phyloP scores from a whole-genome alignment of 2,329 filamentous ascomycete species.

The Diaporthe helianthi region DNA sequence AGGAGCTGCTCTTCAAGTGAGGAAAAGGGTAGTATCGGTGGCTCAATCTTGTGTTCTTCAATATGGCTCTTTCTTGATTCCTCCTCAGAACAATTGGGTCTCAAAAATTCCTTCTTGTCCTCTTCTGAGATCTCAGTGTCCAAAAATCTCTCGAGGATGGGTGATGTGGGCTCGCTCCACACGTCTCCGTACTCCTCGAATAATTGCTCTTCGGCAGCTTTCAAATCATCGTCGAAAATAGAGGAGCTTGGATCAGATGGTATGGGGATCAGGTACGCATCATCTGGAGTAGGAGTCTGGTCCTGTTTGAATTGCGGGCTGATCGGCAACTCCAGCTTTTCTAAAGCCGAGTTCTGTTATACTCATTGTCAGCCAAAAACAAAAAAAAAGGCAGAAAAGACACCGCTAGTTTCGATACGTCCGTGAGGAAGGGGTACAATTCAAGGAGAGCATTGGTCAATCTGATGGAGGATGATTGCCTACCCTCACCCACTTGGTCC shows the following conservation, averaged over 20 bases:
- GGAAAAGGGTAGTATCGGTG: slow-evolving; percentile 37
- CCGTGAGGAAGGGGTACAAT: background rate
- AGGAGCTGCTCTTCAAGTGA: background rate
- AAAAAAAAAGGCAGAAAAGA: background rate
- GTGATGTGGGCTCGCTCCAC: slow-evolving; percentile 37
- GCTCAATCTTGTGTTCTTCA: slow-evolving; percentile 38
- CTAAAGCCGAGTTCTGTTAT: slow-evolving; percentile 28
- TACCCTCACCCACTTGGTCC: slow-evolving; percentile 37
- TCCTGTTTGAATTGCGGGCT: slow-evolving; percentile 35
- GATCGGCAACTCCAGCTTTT: slow-evolving; percentile 39
- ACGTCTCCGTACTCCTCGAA: slow-evolving; percentile 37
- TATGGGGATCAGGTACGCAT: slow-evolving; percentile 36
- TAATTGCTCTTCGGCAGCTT: slow-evolving; percentile 37
- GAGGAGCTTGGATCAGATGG: slow-evolving; percentile 37
- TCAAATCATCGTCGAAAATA: slow-evolving; percentile 38
- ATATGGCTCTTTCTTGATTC: slow-evolving; percentile 4
- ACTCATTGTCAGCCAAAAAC: background rate
- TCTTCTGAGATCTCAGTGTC: slow-evolving; percentile 7
- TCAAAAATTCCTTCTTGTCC: slow-evolving; percentile 10
- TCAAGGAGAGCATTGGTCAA: accelerated
- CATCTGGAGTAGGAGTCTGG: slow-evolving; percentile 35
- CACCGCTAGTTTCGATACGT: background rate
- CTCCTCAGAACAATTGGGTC: slow-evolving; percentile 27
- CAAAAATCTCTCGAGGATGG: slow-evolving; percentile 20
- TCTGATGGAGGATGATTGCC: slow-evolving; percentile 3